These are phyloP conservation scores for Tylopilus subfusipes DNA, from an alignment of 768 basidiomycete species.

Conservation along the genomic window DNA sequence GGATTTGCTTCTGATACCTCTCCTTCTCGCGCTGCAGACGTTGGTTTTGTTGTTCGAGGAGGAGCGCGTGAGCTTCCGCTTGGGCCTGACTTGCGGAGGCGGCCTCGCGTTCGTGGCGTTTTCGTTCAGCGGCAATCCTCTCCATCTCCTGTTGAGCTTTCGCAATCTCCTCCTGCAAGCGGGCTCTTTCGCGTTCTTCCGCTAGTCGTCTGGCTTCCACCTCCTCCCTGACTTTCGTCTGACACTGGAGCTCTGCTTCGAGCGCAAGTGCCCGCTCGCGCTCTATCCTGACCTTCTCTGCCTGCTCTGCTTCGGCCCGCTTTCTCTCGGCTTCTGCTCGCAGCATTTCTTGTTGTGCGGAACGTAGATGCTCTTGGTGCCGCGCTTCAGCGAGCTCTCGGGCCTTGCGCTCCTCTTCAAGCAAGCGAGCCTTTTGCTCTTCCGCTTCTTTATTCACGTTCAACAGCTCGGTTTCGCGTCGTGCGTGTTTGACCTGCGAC, in stretches of 20 bases:
- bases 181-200: conserved; percentile 30
- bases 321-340: conserved; percentile 25
- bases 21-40: conserved; percentile 25
- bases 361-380: conserved; percentile 30
- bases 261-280: conserved; percentile 30
- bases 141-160: conserved; percentile 27
- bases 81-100: conserved; percentile 23
- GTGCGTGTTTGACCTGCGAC: conserved; percentile 27
- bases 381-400: conserved; percentile 26
- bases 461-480: conserved; percentile 28
- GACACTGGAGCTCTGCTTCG: conserved; percentile 29
- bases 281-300: conserved; percentile 24
- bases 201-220: conserved; percentile 22
- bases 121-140: conserved; percentile 21
- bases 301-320: conserved; percentile 22
- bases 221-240: conserved; percentile 22
- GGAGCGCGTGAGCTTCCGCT: conserved; percentile 23
- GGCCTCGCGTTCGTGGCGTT: conserved; percentile 26
- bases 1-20: conserved; percentile 19
- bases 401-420: conserved; percentile 32
- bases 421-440: conserved; percentile 25
- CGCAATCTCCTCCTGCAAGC: conserved; percentile 28
- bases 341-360: conserved; percentile 25
- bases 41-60: conserved; percentile 23
- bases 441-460: conserved; percentile 26